A percentile compares a stretch with the other conserved stretches of the same genome.
phyloP scores from a whole-genome alignment of 495 filamentous ascomycete genomes.

The Neurospora sp. region DNA sequence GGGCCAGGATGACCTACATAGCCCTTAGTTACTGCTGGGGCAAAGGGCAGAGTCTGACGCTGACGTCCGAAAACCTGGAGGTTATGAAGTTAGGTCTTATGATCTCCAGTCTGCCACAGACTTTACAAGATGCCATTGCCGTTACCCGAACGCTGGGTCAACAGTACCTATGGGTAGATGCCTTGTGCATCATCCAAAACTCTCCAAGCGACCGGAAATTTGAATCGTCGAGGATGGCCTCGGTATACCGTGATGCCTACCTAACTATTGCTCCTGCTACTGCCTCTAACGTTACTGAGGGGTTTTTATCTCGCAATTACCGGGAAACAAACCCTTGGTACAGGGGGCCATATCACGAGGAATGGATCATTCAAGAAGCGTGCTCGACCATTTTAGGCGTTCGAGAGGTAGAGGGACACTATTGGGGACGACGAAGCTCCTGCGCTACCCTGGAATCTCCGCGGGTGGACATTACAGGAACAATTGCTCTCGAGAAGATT shows the following conservation, averaged over 20 bases:
- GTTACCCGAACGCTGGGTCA: not conserved
- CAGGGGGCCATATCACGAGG: not conserved
- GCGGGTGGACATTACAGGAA: conserved; percentile 7
- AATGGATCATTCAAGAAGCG: not conserved
- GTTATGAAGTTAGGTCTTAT: not conserved
- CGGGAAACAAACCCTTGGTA: not conserved
- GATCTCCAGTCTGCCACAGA: not conserved
- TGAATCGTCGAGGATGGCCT: conserved; percentile 5
- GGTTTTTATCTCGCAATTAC: conserved; percentile 1
- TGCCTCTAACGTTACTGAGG: not conserved
- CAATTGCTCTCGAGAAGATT: not conserved
- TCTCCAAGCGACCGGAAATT: conserved; percentile 3
- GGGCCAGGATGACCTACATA: not conserved
- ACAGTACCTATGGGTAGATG: conserved; percentile 1
- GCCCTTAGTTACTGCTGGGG: conserved; percentile 6
- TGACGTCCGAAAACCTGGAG: not conserved
- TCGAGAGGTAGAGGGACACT: too few relatives aligned
- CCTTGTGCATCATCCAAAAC: conserved; percentile 5
- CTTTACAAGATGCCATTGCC: not conserved
- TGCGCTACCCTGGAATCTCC: not conserved
- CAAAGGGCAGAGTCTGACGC: not conserved
- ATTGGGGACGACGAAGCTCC: too few relatives aligned
- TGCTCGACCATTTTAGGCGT: not conserved
- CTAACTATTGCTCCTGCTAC: conserved; percentile 3
- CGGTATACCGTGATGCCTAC: conserved; percentile 2